These are phyloP conservation scores for Globisporangium emineosum DNA, from an alignment of 352 stramenopile species.

Conservation along the genomic window DNA sequence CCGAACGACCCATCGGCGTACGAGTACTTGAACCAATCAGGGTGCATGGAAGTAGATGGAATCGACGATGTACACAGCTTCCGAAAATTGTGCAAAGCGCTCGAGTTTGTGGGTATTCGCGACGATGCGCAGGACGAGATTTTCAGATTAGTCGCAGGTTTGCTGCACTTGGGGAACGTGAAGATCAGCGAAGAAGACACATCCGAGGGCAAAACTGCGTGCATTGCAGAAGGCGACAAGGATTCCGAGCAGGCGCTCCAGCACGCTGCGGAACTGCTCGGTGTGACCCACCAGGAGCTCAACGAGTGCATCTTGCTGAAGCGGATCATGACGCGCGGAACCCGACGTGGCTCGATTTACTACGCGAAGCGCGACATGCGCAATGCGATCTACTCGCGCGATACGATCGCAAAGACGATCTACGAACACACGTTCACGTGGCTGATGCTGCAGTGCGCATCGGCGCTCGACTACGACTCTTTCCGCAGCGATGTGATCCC, in stretches of 20 bases:
- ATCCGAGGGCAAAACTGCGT: slow-evolving; percentile 68
- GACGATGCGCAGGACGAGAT: slow-evolving; percentile 67
- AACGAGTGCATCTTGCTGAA: slow-evolving; percentile 75
- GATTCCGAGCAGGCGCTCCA: slow-evolving; percentile 43
- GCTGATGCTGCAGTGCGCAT: slow-evolving; percentile 84
- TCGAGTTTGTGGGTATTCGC: slow-evolving; percentile 74
- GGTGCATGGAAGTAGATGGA: slow-evolving; percentile 62
- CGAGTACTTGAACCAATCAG: slow-evolving; percentile 74
- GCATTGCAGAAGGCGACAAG: slow-evolving; percentile 43
- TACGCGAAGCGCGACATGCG: slow-evolving; percentile 68
- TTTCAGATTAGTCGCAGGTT: slow-evolving; percentile 63
- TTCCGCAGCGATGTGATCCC: slow-evolving; percentile 75
- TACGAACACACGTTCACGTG: slow-evolving; percentile 89
- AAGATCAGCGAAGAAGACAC: slow-evolving; percentile 68
- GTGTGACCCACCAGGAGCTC: slow-evolving; percentile 59
- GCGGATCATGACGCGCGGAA: slow-evolving; percentile 73
- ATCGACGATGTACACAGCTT: slow-evolving; percentile 78
- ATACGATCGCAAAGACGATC: slow-evolving; percentile 89
- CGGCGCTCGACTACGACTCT: slow-evolving; percentile 77
- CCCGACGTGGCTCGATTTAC: slow-evolving; percentile 75
- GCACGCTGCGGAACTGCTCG: slow-evolving; percentile 60
- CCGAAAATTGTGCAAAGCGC: slow-evolving; percentile 48
- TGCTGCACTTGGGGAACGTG: slow-evolving; percentile 83
- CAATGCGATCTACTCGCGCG: slow-evolving; percentile 76
- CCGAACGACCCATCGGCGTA: slow-evolving; percentile 61